Evolutionary conservation across 2,329 filamentous ascomycete genomes (phyloP).

Genomic region (Pseudopithomyces chartarum): DNA sequence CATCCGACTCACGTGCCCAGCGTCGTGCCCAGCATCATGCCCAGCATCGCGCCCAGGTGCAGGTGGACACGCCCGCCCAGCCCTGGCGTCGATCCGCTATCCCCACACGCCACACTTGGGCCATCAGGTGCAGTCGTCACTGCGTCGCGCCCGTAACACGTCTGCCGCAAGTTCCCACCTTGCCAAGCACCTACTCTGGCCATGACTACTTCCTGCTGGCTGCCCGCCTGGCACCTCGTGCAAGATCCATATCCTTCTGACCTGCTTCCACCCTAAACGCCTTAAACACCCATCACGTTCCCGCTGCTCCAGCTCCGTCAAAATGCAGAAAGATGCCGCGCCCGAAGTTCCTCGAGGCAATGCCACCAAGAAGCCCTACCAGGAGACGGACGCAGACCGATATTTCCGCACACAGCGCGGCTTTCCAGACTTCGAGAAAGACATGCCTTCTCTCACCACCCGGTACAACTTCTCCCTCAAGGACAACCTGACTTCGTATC

Average conservation of each 20-base stretch:
- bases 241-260: slow-evolving; percentile 42
- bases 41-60: neutral
- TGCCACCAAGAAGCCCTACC: slow-evolving; percentile 29
- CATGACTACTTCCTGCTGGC: slow-evolving; percentile 25
- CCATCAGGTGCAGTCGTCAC: slow-evolving; percentile 6
- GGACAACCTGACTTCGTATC: slow-evolving; percentile 46
- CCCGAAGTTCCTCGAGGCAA: slow-evolving; percentile 31
- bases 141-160: slow-evolving; percentile 14
- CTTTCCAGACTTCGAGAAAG: slow-evolving; percentile 42
- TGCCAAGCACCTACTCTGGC: slow-evolving; percentile 18
- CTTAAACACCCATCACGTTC: slow-evolving; percentile 25
- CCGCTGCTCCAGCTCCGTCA: slow-evolving; percentile 18
- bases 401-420: slow-evolving; percentile 33
- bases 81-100: slow-evolving; percentile 2
- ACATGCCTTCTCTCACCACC: slow-evolving; percentile 41
- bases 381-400: slow-evolving; percentile 41
- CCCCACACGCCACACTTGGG: slow-evolving; percentile 5
- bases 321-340: slow-evolving; percentile 33
- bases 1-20: neutral
- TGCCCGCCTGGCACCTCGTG: slow-evolving; percentile 34
- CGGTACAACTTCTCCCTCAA: slow-evolving; percentile 43
- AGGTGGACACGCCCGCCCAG: neutral
- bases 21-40: neutral
- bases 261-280: slow-evolving; percentile 28
- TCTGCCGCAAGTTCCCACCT: slow-evolving; percentile 6